These are phyloP conservation scores for Eimeria tenella DNA, from an alignment of 169 alveolate species.

Conservation along the genomic window DNA sequence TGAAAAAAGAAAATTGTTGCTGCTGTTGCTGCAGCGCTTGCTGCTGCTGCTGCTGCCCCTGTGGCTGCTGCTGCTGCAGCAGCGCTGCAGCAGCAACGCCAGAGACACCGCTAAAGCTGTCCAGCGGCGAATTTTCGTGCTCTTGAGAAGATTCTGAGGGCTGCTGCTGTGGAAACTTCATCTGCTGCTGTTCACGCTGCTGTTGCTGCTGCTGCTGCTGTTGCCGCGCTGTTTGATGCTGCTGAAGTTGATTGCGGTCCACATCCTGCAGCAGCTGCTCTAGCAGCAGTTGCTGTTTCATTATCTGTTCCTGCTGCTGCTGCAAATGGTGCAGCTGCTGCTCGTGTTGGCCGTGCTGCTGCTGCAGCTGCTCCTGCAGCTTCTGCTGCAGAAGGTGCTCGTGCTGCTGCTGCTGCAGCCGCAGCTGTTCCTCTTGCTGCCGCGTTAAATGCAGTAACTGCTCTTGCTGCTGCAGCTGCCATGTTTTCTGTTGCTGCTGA, in stretches of 20 bases:
- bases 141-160: not conserved
- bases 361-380: conserved; percentile 39
- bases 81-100: not conserved
- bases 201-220: conserved; percentile 13
- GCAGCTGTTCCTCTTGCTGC: conserved; percentile 35
- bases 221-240: not conserved
- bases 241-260: not conserved
- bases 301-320: conserved; percentile 9
- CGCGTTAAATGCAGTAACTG: not conserved
- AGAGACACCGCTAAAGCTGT: not conserved
- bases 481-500: not conserved
- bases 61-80: not conserved
- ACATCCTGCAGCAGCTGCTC: conserved; percentile 4
- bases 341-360: not conserved
- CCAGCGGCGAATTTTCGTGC: not conserved
- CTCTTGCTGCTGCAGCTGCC: conserved; percentile 24
- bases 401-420: conserved; percentile 22
- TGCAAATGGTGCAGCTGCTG: not conserved
- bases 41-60: not conserved
- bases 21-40: not conserved
- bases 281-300: not conserved
- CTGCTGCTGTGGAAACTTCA: not conserved
- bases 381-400: not conserved
- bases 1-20: no score
- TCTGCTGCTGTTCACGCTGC: not conserved